Percentiles rank a stretch among this genome's conserved stretches.
phyloP scores from a whole-genome alignment of 1,284 basidiomycete genomes.

The Fomitopsis pinicola region DNA sequence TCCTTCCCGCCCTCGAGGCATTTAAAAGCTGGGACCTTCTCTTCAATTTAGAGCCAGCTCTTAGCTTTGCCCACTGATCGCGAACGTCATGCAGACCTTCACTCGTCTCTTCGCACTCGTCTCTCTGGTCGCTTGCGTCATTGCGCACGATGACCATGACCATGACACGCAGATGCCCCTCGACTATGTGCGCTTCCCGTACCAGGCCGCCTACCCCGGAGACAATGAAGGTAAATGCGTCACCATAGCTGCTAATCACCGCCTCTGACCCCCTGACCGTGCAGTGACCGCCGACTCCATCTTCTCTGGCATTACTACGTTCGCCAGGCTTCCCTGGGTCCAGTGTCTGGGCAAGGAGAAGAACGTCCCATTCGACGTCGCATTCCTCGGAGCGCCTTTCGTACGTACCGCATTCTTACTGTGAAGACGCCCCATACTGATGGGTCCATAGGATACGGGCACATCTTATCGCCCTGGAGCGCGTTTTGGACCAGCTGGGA shows the following conservation, averaged over 20 bases:
- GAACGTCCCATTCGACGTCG: constrained; percentile 62
- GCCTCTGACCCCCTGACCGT: not conserved
- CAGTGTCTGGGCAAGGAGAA: constrained; percentile 62
- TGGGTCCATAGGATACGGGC: constrained; percentile 52
- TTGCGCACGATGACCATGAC: constrained; percentile 33
- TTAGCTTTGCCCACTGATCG: not conserved
- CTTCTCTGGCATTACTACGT: constrained; percentile 73
- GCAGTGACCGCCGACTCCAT: constrained; percentile 65
- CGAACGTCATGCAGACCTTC: constrained; percentile 18
- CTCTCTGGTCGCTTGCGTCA: constrained; percentile 12
- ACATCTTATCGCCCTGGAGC: constrained; percentile 77
- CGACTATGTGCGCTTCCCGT: constrained; percentile 60
- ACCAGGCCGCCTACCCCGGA: constrained; percentile 47
- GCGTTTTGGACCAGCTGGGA: constrained; percentile 74
- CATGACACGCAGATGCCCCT: constrained; percentile 52
- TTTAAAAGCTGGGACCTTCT: constrained; percentile 1
- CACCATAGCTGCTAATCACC: not conserved
- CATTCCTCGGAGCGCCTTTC: constrained; percentile 77
- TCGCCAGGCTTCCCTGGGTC: constrained; percentile 72
- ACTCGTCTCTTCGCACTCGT: constrained; percentile 10
- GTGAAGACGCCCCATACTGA: not conserved
- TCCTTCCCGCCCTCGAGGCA: not conserved
- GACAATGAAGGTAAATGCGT: constrained; percentile 47
- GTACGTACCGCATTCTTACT: constrained; percentile 35
- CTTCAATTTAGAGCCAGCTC: not conserved